Evolutionary conservation across 2,329 filamentous ascomycete genomes (phyloP).

Genomic region (Myriosclerotinia scirpicola): DNA sequence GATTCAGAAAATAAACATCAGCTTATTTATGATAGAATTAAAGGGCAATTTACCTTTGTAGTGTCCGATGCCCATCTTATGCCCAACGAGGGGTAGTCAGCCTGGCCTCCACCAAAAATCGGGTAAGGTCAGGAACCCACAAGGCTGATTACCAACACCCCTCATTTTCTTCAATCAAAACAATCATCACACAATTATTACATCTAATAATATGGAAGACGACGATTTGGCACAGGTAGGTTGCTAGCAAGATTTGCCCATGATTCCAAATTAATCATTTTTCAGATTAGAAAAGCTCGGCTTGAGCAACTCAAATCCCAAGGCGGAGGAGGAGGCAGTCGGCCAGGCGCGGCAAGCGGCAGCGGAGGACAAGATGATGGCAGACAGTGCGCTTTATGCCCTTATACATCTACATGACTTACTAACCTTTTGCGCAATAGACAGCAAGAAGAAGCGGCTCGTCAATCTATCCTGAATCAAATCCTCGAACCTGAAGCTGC

Average conservation of each 20-base stretch:
- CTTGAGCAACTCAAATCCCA: slow-evolving; percentile 88
- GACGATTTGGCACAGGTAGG: slow-evolving; percentile 41
- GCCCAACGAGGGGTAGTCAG: slow-evolving; percentile 7
- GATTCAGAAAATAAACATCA: not conserved
- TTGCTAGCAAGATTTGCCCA: not conserved
- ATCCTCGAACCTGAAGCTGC: slow-evolving; percentile 94
- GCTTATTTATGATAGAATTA: not conserved
- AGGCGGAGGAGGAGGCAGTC: slow-evolving; percentile 50
- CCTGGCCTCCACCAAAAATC: slow-evolving; percentile 7
- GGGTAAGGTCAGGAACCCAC: not conserved
- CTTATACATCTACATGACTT: slow-evolving; percentile 27
- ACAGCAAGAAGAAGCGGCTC: slow-evolving; percentile 64
- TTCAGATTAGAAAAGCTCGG: slow-evolving; percentile 84
- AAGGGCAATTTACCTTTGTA: not conserved
- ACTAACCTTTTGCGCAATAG: slow-evolving; percentile 35
- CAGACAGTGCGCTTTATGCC: slow-evolving; percentile 53
- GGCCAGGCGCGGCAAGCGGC: slow-evolving; percentile 47
- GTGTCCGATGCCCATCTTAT: not conserved
- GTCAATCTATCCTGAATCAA: slow-evolving; percentile 77
- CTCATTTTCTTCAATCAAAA: slow-evolving; percentile 13
- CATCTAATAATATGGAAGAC: slow-evolving; percentile 37
- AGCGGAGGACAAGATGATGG: slow-evolving; percentile 60
- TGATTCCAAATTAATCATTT: slow-evolving; percentile 3
- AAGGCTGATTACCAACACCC: slow-evolving; percentile 10
- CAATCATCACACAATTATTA: not conserved